phyloP scores from a whole-genome alignment of 176 grass and related monocot genomes.

The Guadua angustifolia region DNA sequence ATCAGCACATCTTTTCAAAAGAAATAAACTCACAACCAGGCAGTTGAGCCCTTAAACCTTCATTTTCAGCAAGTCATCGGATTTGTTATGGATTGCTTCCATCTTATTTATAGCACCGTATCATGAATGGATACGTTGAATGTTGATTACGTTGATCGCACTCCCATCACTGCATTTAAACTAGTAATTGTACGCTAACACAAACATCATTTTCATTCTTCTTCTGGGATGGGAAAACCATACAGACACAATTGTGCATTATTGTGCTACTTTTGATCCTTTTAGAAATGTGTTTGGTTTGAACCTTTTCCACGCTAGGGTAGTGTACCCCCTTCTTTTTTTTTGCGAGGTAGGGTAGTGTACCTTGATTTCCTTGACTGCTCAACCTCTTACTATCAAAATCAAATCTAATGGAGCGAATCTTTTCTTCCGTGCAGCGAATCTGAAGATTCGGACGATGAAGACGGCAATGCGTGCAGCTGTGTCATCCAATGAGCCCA shows the following conservation, averaged over 20 bases:
- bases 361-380: background rate
- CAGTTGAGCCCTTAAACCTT: conserved; percentile 12
- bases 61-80: conserved; percentile 1
- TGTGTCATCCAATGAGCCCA: conserved; percentile 52
- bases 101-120: conserved; percentile 21
- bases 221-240: background rate
- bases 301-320: background rate
- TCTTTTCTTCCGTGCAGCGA: conserved; percentile 35
- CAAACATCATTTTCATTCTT: background rate
- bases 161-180: conserved; percentile 23
- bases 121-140: background rate
- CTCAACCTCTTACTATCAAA: background rate
- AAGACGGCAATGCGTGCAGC: background rate
- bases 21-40: conserved; percentile 10
- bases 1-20: background rate
- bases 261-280: background rate
- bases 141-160: background rate
- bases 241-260: background rate
- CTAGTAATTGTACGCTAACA: conserved; percentile 9
- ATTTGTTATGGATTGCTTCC: conserved; percentile 37
- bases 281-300: conserved; percentile 8
- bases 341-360: background rate
- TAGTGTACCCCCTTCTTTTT: background rate
- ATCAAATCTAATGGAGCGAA: background rate
- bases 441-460: conserved; percentile 37